Percentiles rank a stretch among this genome's conserved stretches.
phyloP scores from a whole-genome alignment of 139 green algal genomes.

The Coelastrella sp. region DNA sequence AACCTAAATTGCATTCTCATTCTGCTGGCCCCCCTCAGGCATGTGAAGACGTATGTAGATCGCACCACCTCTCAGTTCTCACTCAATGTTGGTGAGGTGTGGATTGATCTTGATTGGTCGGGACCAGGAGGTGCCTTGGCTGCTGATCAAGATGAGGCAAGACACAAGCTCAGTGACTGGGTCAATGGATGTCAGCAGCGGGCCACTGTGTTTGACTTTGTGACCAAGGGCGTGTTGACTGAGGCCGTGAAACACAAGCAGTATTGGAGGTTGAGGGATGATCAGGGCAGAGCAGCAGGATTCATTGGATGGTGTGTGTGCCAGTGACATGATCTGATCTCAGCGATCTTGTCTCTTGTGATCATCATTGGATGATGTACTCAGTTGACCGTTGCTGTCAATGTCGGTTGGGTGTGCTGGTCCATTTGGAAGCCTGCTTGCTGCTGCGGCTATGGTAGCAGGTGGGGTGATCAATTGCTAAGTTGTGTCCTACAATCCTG shows the following conservation, averaged over 20 bases:
- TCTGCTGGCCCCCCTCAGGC: constrained; percentile 30
- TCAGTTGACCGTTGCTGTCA: no score
- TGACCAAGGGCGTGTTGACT: constrained; percentile 87
- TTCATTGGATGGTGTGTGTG: constrained; percentile 82
- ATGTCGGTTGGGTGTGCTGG: no score
- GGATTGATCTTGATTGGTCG: constrained; percentile 73
- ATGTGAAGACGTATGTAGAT: constrained; percentile 21
- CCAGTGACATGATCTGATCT: not conserved
- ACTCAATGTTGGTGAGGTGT: constrained; percentile 86
- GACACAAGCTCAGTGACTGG: not conserved
- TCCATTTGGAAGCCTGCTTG: not conserved
- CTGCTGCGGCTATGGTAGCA: not conserved
- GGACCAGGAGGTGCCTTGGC: constrained; percentile 67
- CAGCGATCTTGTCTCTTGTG: no score
- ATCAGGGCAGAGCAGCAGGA: constrained; percentile 76
- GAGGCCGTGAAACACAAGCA: constrained; percentile 80
- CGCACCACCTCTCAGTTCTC: not conserved
- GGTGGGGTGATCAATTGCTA: not conserved
- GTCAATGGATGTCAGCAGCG: constrained; percentile 35
- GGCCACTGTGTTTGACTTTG: constrained; percentile 86
- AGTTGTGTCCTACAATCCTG: not conserved
- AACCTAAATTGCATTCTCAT: no score
- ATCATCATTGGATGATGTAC: no score
- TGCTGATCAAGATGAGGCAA: constrained; percentile 87
- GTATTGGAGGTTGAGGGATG: constrained; percentile 88